Evolutionary conservation across 139 green algal genomes (phyloP).

Genomic region (Picochlorum sp.): DNA sequence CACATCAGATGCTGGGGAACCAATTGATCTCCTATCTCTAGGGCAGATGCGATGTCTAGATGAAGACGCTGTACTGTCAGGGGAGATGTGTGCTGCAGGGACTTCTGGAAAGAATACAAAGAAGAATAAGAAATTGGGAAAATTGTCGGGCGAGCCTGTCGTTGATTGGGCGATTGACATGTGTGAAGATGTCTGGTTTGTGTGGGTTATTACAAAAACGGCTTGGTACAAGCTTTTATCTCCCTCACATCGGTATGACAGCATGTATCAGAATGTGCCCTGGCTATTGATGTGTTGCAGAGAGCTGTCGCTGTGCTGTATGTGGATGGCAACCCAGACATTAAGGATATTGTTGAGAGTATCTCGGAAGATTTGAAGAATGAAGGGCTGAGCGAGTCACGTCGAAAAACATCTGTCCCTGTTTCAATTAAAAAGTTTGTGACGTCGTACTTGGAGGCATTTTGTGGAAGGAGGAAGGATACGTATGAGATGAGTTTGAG

Average conservation of each 20-base stretch:
- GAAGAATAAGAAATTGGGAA: background rate
- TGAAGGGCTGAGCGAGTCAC: background rate
- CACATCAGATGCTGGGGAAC: background rate
- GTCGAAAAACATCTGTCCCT: background rate
- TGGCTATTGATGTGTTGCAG: background rate
- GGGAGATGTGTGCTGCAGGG: background rate
- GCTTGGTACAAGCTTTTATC: conserved; percentile 20
- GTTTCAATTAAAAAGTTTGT: background rate
- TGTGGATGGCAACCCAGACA: background rate
- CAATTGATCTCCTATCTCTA: background rate
- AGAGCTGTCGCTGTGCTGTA: background rate
- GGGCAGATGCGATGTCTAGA: background rate
- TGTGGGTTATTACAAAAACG: conserved; percentile 17
- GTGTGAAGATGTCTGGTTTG: too few relatives aligned
- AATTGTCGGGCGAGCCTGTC: background rate
- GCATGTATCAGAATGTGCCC: background rate
- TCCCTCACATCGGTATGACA: conserved; percentile 7
- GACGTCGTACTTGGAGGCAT: background rate
- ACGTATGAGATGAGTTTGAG: background rate
- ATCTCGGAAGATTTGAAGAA: background rate
- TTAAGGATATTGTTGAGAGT: background rate
- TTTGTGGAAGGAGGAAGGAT: background rate
- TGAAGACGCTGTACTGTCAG: background rate
- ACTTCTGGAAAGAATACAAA: too few relatives aligned
- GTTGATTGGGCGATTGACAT: conserved; percentile 24